Conservation (phyloP, 2,329 filamentous ascomycete species). For the Alternaria sp. region DNA sequence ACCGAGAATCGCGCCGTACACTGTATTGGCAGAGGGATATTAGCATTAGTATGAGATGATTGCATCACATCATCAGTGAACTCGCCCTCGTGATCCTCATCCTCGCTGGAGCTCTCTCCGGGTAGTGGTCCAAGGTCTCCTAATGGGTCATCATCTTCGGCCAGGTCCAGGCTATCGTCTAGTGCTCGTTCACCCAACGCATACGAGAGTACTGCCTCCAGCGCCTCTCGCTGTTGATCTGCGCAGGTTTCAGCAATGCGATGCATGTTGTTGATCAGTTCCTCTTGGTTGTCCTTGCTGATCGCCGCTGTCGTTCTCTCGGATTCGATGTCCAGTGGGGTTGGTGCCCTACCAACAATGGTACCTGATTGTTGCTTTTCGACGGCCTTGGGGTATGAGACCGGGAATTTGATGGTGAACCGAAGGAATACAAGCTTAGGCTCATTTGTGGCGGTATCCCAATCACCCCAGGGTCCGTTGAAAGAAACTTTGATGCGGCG, state of each 20-base stretch:
- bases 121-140: slow-evolving; percentile 44
- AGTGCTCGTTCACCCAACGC: slow-evolving; percentile 66
- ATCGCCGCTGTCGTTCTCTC: slow-evolving; percentile 65
- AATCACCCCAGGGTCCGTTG: slow-evolving; percentile 66
- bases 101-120: slow-evolving; percentile 83
- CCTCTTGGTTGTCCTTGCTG: slow-evolving; percentile 58
- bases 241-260: slow-evolving; percentile 65
- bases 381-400: slow-evolving; percentile 63
- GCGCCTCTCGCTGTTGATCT: slow-evolving; percentile 61
- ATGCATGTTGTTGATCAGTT: slow-evolving; percentile 60
- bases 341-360: slow-evolving; percentile 47
- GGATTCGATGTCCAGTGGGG: slow-evolving; percentile 60
- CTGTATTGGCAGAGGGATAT: slow-evolving; percentile 68
- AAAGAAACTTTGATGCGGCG: slow-evolving; percentile 65
- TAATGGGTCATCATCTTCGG: slow-evolving; percentile 64
- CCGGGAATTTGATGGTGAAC: slow-evolving; percentile 66
- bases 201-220: slow-evolving; percentile 70
- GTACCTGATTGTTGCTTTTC: slow-evolving; percentile 37
- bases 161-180: slow-evolving; percentile 62
- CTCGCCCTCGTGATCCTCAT: slow-evolving; percentile 71
- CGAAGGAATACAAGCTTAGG: slow-evolving; percentile 63
- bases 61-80: slow-evolving; percentile 59
- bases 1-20: slow-evolving; percentile 65
- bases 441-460: slow-evolving; percentile 33
- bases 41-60: slow-evolving; percentile 67